Evolutionary conservation across 2,329 filamentous ascomycete genomes (phyloP).

Genomic region (Parafenestella ontariensis): DNA sequence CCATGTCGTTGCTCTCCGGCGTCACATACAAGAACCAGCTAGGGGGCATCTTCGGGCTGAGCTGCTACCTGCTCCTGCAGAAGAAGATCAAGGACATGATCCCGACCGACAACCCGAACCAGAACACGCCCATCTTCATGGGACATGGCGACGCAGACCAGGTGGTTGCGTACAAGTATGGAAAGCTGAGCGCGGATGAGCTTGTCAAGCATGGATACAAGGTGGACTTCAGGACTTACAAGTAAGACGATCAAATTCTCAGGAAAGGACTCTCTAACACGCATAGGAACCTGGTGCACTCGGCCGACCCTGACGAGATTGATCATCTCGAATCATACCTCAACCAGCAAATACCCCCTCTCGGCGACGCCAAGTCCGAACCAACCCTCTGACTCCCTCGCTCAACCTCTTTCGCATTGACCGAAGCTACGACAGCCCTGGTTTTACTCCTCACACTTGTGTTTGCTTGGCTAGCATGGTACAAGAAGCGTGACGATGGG

Average conservation of each 20-base stretch:
- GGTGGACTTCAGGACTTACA: slow-evolving; percentile 78
- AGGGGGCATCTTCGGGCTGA: slow-evolving; percentile 87
- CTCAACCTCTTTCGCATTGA: slow-evolving; percentile 4
- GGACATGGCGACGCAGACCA: slow-evolving; percentile 82
- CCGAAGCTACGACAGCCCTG: slow-evolving; percentile 27
- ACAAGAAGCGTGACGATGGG: slow-evolving; percentile 21
- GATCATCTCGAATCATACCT: slow-evolving; percentile 77
- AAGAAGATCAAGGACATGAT: slow-evolving; percentile 64
- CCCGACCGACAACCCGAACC: slow-evolving; percentile 62
- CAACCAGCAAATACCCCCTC: slow-evolving; percentile 58
- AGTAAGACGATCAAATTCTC: slow-evolving; percentile 56
- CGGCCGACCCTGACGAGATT: slow-evolving; percentile 78
- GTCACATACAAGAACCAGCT: slow-evolving; percentile 77
- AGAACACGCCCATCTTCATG: slow-evolving; percentile 85
- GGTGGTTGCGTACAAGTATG: slow-evolving; percentile 74
- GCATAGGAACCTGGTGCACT: slow-evolving; percentile 73
- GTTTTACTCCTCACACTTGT: slow-evolving; percentile 32
- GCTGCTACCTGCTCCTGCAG: slow-evolving; percentile 78
- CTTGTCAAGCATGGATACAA: slow-evolving; percentile 74
- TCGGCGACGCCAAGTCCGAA: slow-evolving; percentile 46
- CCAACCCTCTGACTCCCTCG: slow-evolving; percentile 42
- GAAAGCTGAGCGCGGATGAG: slow-evolving; percentile 69
- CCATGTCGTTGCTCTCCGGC: slow-evolving; percentile 82
- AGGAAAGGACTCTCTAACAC: slow-evolving; percentile 9
- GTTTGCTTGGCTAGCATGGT: slow-evolving; percentile 37